A percentile compares a stretch with the other conserved stretches of the same genome.
Evolutionary conservation across 2,329 filamentous ascomycete genomes (phyloP).

Genomic region (Penicillium sp.): DNA sequence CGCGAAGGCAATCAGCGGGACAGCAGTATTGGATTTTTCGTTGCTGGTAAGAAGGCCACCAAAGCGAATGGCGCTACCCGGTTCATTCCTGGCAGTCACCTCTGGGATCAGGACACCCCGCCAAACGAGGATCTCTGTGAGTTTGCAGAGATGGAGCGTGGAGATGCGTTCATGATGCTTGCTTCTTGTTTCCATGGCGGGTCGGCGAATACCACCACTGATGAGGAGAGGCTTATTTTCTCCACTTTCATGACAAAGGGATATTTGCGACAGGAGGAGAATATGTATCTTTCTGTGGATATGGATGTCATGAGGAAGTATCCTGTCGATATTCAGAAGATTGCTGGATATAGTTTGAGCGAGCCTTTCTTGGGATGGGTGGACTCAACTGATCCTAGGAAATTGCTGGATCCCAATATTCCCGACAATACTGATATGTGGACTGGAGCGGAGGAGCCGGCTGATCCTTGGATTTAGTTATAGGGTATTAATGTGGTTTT

Average conservation of each 20-base stretch:
- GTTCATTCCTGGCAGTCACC: constrained; percentile 32
- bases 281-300: constrained; percentile 36
- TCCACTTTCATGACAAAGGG: constrained; percentile 37
- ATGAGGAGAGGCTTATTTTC: constrained; percentile 37
- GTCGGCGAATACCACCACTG: constrained; percentile 32
- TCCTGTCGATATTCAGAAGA: constrained; percentile 14
- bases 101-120: constrained; percentile 20
- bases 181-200: constrained; percentile 39
- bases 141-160: constrained; percentile 35
- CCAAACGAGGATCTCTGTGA: constrained; percentile 21
- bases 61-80: constrained; percentile 34
- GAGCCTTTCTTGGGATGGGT: constrained; percentile 15
- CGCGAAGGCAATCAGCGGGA: constrained; percentile 19
- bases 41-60: constrained; percentile 27
- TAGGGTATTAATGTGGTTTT: no score
- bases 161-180: constrained; percentile 42
- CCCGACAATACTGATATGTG: not conserved
- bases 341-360: constrained; percentile 22
- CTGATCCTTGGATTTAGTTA: not conserved
- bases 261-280: constrained; percentile 43
- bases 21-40: constrained; percentile 24
- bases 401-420: not conserved
- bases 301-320: constrained; percentile 11
- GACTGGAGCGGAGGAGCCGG: not conserved
- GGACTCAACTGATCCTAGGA: constrained; percentile 10